These are phyloP conservation scores for Melastoma malabathricum DNA, from an alignment of 345 rosid genomes.

Conservation along the genomic window DNA sequence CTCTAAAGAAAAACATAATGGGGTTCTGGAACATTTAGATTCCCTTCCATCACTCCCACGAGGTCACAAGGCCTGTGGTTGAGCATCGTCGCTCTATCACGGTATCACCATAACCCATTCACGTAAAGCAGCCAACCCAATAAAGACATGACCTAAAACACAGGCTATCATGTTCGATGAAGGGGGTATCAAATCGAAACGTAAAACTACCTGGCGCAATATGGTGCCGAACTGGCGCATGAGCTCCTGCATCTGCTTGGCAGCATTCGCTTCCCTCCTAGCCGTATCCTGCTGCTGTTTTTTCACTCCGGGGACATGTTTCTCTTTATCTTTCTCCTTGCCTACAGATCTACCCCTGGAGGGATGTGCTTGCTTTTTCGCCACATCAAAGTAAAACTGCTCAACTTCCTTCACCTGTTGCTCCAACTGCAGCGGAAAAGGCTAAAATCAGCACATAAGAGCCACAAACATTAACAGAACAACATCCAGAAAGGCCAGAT, in stretches of 20 bases:
- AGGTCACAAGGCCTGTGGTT: not conserved
- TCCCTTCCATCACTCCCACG: no score
- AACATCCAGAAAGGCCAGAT: no score
- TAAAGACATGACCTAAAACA: not conserved
- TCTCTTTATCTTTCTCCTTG: conserved; percentile 45
- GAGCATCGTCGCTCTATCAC: not conserved
- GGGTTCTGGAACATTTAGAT: not conserved
- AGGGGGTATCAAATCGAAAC: not conserved
- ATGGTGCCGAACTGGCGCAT: conserved; percentile 59
- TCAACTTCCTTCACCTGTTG: conserved; percentile 52
- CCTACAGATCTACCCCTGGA: conserved; percentile 29
- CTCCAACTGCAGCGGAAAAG: conserved; percentile 36
- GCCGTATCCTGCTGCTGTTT: conserved; percentile 54
- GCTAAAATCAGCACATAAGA: not conserved
- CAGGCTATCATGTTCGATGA: not conserved
- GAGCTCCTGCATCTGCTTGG: conserved; percentile 80
- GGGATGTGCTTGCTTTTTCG: conserved; percentile 22
- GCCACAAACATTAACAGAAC: no score
- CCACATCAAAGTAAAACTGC: conserved; percentile 30
- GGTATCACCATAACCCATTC: not conserved
- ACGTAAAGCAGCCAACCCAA: not conserved
- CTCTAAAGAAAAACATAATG: not conserved
- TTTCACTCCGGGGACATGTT: conserved; percentile 28
- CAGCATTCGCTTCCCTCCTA: conserved; percentile 56
- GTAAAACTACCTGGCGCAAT: conserved; percentile 30